Evolutionary conservation across 2,329 filamentous ascomycete species (phyloP).

Genomic region (Pseudofabraea citricarpa): DNA sequence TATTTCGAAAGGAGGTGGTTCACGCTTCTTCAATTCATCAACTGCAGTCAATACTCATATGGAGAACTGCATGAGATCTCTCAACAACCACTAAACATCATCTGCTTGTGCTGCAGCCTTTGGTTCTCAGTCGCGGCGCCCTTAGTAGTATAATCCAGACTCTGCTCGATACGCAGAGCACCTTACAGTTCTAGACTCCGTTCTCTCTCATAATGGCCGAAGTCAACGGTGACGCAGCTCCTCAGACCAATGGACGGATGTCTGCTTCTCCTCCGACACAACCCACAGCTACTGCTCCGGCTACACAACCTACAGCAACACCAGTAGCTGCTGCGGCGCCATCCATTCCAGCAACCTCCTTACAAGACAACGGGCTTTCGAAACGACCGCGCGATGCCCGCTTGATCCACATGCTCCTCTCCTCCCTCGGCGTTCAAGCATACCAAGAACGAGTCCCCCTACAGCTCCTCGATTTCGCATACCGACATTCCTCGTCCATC

Average conservation of each 20-base stretch:
- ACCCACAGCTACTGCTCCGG: constrained; percentile 14
- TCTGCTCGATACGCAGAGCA: too few species aligned
- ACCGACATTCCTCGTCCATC: constrained; percentile 71
- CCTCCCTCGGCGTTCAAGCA: constrained; percentile 70
- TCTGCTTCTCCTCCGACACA: constrained; percentile 23
- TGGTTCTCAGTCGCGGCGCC: too few species aligned
- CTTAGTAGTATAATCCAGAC: too few species aligned
- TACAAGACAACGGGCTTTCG: constrained; percentile 26
- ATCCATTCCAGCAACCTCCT: constrained; percentile 25
- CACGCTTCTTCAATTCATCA: too few species aligned
- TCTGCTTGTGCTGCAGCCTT: too few species aligned
- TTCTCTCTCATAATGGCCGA: constrained; percentile 23
- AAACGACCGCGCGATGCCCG: constrained; percentile 71
- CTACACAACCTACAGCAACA: constrained; percentile 15
- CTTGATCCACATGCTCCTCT: constrained; percentile 74
- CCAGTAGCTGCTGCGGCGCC: too few species aligned
- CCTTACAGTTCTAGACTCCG: too few species aligned
- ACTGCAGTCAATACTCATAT: too few species aligned
- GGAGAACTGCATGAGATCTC: too few species aligned
- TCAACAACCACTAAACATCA: too few species aligned
- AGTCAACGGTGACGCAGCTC: constrained; percentile 24
- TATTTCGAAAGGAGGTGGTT: too few species aligned
- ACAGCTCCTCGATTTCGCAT: constrained; percentile 80
- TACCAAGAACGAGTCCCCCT: constrained; percentile 81
- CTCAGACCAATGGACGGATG: constrained; percentile 51